Conservation (phyloP, 2,329 filamentous ascomycete genomes). For the Tolypocladium paradoxum region DNA sequence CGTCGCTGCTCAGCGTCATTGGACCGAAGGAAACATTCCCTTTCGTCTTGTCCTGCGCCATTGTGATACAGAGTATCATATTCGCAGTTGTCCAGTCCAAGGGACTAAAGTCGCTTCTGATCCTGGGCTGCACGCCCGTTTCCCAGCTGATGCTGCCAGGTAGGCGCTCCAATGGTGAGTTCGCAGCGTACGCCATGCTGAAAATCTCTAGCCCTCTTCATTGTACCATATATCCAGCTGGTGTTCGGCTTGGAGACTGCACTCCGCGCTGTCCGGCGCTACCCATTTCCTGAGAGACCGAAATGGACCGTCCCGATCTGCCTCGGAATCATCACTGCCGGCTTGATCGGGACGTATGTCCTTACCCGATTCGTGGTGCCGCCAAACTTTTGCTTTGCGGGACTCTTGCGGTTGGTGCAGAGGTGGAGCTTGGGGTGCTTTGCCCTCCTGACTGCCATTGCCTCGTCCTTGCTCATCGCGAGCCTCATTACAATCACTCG, state of each 20-base stretch:
- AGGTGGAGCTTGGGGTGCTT: slow-evolving; percentile 49
- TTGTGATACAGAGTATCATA: slow-evolving; percentile 45
- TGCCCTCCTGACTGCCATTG: slow-evolving; percentile 38
- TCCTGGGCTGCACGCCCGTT: slow-evolving; percentile 39
- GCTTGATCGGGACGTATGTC: slow-evolving; percentile 45
- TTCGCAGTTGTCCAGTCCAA: slow-evolving; percentile 47
- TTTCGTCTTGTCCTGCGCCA: slow-evolving; percentile 45
- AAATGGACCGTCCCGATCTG: slow-evolving; percentile 52
- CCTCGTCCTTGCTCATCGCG: slow-evolving; percentile 37
- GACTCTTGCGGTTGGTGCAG: slow-evolving; percentile 56
- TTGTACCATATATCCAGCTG: slow-evolving; percentile 54
- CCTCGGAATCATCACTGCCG: slow-evolving; percentile 35
- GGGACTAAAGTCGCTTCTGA: slow-evolving; percentile 40
- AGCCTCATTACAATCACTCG: slow-evolving; percentile 45
- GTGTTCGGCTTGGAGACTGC: slow-evolving; percentile 54
- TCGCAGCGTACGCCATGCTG: neutral
- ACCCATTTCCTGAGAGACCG: slow-evolving; percentile 46
- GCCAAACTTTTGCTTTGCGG: slow-evolving; percentile 53
- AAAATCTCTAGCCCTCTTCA: slow-evolving; percentile 45
- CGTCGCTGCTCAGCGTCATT: slow-evolving; percentile 31
- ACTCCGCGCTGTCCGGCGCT: slow-evolving; percentile 40
- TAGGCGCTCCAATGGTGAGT: slow-evolving; percentile 18
- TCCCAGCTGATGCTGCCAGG: slow-evolving; percentile 51
- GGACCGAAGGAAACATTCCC: slow-evolving; percentile 40
- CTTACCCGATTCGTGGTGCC: slow-evolving; percentile 45